Evolutionary conservation across 495 filamentous ascomycete species (phyloP).

Genomic region (Hypoxylon subgilvum): DNA sequence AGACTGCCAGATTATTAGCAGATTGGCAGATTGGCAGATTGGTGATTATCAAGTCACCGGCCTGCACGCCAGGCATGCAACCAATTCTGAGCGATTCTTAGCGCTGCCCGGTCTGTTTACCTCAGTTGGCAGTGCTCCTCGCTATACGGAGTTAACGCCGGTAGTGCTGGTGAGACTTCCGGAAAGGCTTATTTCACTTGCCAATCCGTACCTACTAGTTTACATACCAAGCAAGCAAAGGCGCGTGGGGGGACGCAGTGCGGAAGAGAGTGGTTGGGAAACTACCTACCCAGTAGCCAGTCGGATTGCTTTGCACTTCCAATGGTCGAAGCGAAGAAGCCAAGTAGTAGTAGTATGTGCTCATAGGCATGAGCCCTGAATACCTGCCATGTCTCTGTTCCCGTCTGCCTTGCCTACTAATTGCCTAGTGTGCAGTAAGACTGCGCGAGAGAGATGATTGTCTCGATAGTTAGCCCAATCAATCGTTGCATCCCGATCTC

Average conservation of each 20-base stretch:
- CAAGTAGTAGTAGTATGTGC: constrained; percentile 16
- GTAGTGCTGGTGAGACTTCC: constrained; percentile 25
- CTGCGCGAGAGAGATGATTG: neutral
- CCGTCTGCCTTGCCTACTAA: neutral
- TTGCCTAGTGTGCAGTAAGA: constrained; percentile 12
- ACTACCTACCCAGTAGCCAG: too few relatives aligned
- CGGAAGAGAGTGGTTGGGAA: neutral
- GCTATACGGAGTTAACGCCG: constrained; percentile 19
- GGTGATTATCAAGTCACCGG: too few relatives aligned
- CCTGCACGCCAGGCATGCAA: constrained; percentile 1
- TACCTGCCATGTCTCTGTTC: constrained; percentile 2
- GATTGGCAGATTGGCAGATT: constrained; percentile 2
- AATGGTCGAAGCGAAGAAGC: constrained; percentile 17
- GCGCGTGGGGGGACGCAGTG: constrained; percentile 13
- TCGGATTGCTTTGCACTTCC: constrained; percentile 15
- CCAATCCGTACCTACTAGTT: neutral
- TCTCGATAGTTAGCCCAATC: constrained; percentile 15
- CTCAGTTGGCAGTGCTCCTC: too few relatives aligned
- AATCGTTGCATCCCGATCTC: constrained; percentile 32
- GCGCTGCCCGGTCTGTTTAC: constrained; percentile 25
- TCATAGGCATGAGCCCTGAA: neutral
- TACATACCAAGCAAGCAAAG: neutral
- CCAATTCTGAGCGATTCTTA: constrained; percentile 16
- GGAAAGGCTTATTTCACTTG: constrained; percentile 32
- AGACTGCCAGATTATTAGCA: neutral